These are phyloP conservation scores for Russula abietina DNA, from an alignment of 768 basidiomycete genomes.

Conservation along the genomic window DNA sequence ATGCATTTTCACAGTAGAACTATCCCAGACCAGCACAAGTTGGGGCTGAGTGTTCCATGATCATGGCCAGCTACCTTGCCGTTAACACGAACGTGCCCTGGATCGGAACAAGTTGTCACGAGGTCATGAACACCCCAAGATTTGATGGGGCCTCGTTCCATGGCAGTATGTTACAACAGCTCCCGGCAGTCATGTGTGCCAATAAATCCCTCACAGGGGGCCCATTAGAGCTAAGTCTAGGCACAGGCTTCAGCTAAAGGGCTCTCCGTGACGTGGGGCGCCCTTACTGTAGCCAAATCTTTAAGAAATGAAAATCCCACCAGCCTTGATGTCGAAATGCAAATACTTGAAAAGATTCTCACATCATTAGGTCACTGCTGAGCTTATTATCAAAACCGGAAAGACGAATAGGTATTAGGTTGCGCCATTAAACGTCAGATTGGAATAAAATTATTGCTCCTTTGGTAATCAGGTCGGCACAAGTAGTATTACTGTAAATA, in stretches of 20 bases:
- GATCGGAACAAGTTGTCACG: background rate
- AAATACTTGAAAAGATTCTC: background rate
- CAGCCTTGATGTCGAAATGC: background rate
- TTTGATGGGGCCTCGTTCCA: background rate
- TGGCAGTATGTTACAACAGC: background rate
- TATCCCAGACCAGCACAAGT: background rate
- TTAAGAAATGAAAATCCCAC: background rate
- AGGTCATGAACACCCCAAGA: background rate
- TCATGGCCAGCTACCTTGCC: background rate
- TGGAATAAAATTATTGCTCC: background rate
- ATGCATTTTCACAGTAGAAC: background rate
- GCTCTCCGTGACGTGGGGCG: background rate
- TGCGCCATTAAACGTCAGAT: background rate
- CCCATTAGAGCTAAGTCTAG: background rate
- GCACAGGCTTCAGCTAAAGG: background rate
- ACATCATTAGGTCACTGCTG: background rate
- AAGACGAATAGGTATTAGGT: background rate
- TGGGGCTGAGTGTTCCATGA: background rate
- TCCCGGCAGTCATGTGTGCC: background rate
- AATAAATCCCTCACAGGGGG: background rate
- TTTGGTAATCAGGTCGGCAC: background rate
- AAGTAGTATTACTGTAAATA: too few relatives aligned
- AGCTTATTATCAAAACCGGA: background rate
- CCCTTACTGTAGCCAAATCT: background rate
- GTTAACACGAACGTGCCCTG: conserved; percentile 6